phyloP scores from a whole-genome alignment of 352 stramenopile genomes.

The Discostella stelligera region DNA sequence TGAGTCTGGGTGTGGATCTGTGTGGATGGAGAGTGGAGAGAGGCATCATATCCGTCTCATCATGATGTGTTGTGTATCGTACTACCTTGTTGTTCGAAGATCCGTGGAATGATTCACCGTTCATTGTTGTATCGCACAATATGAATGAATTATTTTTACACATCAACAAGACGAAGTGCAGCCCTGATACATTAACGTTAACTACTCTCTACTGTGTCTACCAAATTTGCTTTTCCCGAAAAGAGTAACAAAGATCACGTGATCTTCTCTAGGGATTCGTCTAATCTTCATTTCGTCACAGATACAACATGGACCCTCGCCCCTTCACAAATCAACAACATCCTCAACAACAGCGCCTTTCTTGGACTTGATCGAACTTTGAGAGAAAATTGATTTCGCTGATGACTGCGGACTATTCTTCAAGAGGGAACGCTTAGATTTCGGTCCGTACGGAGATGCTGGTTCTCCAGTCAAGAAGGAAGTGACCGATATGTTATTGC shows the following conservation, averaged over 20 bases:
- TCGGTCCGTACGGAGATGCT: not conserved
- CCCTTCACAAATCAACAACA: conserved; percentile 14
- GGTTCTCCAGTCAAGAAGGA: conserved; percentile 15
- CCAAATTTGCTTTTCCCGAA: not conserved
- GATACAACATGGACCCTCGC: not conserved
- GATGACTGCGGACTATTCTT: not conserved
- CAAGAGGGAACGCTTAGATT: not conserved
- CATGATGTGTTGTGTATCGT: no score
- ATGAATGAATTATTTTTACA: no score
- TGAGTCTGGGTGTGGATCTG: no score
- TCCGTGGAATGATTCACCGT: no score
- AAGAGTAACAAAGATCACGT: conserved; percentile 9
- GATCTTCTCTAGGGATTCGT: not conserved
- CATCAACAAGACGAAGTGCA: not conserved
- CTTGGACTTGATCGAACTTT: conserved; percentile 1
- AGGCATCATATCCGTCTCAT: no score
- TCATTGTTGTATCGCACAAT: no score
- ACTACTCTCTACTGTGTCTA: not conserved
- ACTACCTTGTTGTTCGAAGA: no score
- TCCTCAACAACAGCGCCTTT: conserved; percentile 5
- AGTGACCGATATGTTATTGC: conserved; percentile 13
- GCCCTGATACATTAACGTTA: not conserved
- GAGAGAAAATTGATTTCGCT: conserved; percentile 5
- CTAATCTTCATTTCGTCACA: not conserved
- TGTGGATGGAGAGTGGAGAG: no score